A percentile compares a stretch with the other conserved stretches of the same genome.
Conservation (phyloP, 2,329 filamentous ascomycete genomes). For the Xylaria multiplex region DNA sequence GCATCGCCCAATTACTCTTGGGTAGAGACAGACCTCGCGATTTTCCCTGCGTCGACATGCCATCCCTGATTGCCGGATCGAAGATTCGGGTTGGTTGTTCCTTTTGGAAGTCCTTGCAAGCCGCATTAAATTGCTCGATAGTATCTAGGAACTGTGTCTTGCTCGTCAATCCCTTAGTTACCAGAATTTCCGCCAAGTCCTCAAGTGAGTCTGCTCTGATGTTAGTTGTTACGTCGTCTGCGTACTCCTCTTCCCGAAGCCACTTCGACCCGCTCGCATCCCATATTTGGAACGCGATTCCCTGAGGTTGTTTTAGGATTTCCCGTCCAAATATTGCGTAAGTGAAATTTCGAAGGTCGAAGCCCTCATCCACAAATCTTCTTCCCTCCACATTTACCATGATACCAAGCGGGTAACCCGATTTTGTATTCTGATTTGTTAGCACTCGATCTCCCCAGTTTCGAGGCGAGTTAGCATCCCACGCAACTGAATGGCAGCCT, state of each 20-base stretch:
- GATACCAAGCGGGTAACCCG: constrained; percentile 72
- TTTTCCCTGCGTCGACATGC: constrained; percentile 67
- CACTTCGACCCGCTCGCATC: constrained; percentile 62
- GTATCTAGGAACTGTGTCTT: constrained; percentile 60
- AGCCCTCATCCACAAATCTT: constrained; percentile 73
- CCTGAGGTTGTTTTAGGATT: constrained; percentile 67
- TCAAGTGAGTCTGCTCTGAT: constrained; percentile 62
- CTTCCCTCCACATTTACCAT: constrained; percentile 69
- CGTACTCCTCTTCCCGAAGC: constrained; percentile 71
- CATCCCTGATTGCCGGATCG: constrained; percentile 70
- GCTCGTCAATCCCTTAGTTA: constrained; percentile 58
- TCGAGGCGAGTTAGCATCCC: constrained; percentile 70
- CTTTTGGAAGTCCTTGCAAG: constrained; percentile 58
- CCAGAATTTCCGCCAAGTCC: constrained; percentile 64
- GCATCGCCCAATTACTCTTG: constrained; percentile 74
- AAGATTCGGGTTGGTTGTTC: constrained; percentile 60
- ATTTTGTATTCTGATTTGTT: constrained; percentile 76
- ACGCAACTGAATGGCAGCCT: constrained; percentile 71
- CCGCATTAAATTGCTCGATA: constrained; percentile 66
- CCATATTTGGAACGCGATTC: constrained; percentile 72
- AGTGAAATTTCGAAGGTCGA: constrained; percentile 73
- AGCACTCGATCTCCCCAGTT: constrained; percentile 65
- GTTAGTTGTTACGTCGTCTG: constrained; percentile 64
- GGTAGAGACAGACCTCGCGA: constrained; percentile 55
- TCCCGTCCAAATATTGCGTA: constrained; percentile 73